phyloP scores from a whole-genome alignment of 2,329 filamentous ascomycete species.

The Xylaria sp. region DNA sequence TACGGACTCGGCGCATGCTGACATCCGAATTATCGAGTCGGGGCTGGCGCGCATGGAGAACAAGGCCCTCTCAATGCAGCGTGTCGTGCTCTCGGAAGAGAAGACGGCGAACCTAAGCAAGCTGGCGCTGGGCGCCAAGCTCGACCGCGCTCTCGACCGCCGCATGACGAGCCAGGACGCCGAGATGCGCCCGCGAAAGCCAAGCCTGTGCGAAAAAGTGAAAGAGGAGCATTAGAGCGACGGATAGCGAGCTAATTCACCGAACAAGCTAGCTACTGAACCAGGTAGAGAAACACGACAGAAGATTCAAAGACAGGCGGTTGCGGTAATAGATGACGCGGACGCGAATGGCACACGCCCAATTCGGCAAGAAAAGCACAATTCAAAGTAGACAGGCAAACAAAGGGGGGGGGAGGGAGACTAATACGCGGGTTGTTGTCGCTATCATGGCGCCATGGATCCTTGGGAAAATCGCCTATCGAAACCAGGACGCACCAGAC shows the following conservation, averaged over 20 bases:
- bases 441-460: slow-evolving; percentile 3
- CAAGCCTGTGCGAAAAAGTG: slow-evolving; percentile 47
- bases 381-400: background rate
- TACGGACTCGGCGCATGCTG: slow-evolving; percentile 65
- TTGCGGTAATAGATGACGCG: slow-evolving; percentile 2
- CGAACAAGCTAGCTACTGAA: background rate
- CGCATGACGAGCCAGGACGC: slow-evolving; percentile 92
- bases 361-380: background rate
- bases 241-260: too few relatives aligned
- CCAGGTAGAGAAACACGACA: background rate
- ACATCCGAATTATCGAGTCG: slow-evolving; percentile 76
- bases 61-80: slow-evolving; percentile 83
- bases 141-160: slow-evolving; percentile 85
- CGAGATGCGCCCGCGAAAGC: slow-evolving; percentile 73
- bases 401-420: background rate
- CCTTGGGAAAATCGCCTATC: background rate
- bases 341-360: background rate
- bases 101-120: slow-evolving; percentile 86
- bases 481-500: background rate
- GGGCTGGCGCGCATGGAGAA: slow-evolving; percentile 90
- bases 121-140: slow-evolving; percentile 87
- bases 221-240: slow-evolving; percentile 28
- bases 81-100: slow-evolving; percentile 80
- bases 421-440: slow-evolving; percentile 1
- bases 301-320: background rate